phyloP scores from a whole-genome alignment of 306 rosid species.

The Acacia confusa region DNA sequence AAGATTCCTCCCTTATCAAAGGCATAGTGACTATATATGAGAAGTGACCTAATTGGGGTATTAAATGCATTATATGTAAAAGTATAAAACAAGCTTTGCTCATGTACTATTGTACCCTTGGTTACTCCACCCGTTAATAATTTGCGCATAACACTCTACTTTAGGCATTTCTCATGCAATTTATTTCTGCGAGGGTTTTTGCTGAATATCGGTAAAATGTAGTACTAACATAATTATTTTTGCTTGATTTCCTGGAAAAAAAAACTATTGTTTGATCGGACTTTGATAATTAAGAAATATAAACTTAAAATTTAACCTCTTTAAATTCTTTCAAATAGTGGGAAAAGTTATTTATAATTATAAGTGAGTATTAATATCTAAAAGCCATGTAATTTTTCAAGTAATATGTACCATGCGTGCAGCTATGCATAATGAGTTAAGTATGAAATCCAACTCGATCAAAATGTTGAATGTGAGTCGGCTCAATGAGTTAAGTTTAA shows the following conservation, averaged over 20 bases:
- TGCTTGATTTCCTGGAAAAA: no score
- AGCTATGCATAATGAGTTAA: no score
- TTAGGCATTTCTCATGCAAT: background rate
- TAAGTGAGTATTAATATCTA: background rate
- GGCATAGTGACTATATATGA: background rate
- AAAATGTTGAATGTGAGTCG: background rate
- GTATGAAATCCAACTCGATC: background rate
- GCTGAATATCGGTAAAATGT: background rate
- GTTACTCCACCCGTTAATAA: constrained; percentile 17
- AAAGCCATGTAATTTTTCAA: background rate
- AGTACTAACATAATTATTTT: background rate
- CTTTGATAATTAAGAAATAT: background rate
- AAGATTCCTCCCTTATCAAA: constrained; percentile 33
- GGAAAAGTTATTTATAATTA: background rate
- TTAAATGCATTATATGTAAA: background rate
- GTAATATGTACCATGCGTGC: background rate
- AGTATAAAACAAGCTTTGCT: constrained; percentile 6
- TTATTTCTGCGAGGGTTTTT: no score
- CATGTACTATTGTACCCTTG: background rate
- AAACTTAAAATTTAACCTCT: background rate
- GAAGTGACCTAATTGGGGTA: constrained; percentile 36
- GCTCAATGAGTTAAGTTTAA: background rate
- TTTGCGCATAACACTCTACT: constrained; percentile 8
- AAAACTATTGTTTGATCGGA: background rate
- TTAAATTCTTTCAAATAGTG: background rate